Conservation (phyloP, 2,329 filamentous ascomycete genomes). For the Teratosphaeria destructans region DNA sequence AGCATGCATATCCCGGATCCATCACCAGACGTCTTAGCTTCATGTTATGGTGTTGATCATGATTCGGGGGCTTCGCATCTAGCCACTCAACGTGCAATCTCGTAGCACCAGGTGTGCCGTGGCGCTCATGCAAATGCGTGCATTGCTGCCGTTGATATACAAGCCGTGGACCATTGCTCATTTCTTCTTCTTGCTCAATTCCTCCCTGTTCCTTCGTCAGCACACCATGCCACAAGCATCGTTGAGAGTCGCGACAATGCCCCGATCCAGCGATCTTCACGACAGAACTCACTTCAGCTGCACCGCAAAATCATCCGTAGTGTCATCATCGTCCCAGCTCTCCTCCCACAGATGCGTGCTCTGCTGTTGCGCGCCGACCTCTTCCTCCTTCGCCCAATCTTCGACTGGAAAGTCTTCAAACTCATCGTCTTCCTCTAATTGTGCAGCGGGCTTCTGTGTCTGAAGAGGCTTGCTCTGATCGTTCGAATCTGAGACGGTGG, state of each 20-base stretch:
- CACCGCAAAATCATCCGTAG: constrained; percentile 87
- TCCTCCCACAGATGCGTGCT: constrained; percentile 87
- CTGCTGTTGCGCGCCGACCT: constrained; percentile 54
- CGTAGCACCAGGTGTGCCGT: neutral
- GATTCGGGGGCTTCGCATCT: neutral
- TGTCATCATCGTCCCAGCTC: constrained; percentile 99
- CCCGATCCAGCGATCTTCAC: neutral
- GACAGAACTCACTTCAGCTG: constrained; percentile 67
- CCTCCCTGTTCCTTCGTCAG: constrained; percentile 49
- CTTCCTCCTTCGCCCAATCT: constrained; percentile 60
- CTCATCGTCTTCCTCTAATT: constrained; percentile 93
- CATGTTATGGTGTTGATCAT: no score
- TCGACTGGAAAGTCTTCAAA: constrained; percentile 98
- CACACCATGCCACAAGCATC: neutral
- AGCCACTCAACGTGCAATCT: neutral
- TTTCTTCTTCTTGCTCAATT: constrained; percentile 71
- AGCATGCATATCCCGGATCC: neutral
- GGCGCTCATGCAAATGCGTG: neutral
- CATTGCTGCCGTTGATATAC: neutral
- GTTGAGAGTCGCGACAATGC: neutral
- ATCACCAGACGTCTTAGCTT: neutral
- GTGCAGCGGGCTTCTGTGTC: constrained; percentile 52
- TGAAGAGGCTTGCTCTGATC: constrained; percentile 39
- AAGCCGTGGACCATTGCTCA: neutral
- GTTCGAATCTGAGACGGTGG: constrained; percentile 27